Conservation (phyloP, 352 stramenopile genomes). For the Phytophthora cactorum region DNA sequence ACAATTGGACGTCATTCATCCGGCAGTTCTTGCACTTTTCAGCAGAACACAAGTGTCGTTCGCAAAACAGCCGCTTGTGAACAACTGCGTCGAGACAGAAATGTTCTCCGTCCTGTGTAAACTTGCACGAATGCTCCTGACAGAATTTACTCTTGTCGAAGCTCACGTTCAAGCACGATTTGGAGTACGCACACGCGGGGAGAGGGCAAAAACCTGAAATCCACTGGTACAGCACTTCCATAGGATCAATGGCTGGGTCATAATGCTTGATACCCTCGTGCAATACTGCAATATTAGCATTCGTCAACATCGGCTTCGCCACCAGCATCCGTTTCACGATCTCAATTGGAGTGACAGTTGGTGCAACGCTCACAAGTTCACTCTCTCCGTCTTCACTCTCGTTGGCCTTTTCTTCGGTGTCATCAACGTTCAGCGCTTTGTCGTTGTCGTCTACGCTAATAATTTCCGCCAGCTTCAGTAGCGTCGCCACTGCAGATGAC, state of each 20-base stretch:
- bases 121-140: conserved; percentile 47
- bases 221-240: conserved; percentile 69
- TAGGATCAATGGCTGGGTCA: conserved; percentile 49
- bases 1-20: conserved; percentile 38
- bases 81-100: conserved; percentile 40
- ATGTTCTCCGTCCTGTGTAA: conserved; percentile 13
- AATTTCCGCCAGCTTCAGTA: conserved; percentile 20
- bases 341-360: conserved; percentile 12
- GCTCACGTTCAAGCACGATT: conserved; percentile 46
- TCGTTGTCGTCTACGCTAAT: neutral
- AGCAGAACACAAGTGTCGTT: conserved; percentile 48
- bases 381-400: neutral
- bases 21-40: conserved; percentile 46
- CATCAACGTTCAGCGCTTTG: neutral
- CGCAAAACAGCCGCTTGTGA: conserved; percentile 47
- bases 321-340: conserved; percentile 7
- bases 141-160: conserved; percentile 32
- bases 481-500: conserved; percentile 25
- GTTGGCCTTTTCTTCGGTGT: conserved; percentile 16
- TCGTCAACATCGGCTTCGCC: conserved; percentile 26
- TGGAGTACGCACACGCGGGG: conserved; percentile 40
- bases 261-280: conserved; percentile 69
- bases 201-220: conserved; percentile 58
- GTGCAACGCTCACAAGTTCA: neutral
- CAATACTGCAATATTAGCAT: conserved; percentile 40